phyloP scores from a whole-genome alignment of 2,329 filamentous ascomycete species.

The Epichloe uncinata region DNA sequence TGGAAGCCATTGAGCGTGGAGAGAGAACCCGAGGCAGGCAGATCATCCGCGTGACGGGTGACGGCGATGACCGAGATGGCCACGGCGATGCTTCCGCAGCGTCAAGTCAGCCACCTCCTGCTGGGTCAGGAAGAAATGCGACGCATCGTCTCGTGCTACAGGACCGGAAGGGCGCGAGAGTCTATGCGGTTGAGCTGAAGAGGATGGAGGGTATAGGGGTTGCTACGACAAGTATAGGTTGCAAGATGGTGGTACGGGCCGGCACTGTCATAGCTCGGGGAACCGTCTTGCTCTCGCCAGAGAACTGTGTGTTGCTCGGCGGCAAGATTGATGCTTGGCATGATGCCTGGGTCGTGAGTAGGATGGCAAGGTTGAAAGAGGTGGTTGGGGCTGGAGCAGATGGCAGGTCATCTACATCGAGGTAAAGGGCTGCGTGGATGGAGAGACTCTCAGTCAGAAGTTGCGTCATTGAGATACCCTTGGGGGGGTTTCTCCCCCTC shows the following conservation, averaged over 20 bases:
- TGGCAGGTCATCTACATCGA: neutral
- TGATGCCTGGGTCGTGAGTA: slow-evolving; percentile 58
- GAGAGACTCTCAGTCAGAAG: slow-evolving; percentile 2
- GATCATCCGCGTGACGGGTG: slow-evolving; percentile 54
- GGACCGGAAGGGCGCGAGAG: slow-evolving; percentile 56
- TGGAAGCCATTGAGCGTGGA: slow-evolving; percentile 60
- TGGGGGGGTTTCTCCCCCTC: too few species aligned
- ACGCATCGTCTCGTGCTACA: slow-evolving; percentile 75
- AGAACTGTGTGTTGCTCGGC: slow-evolving; percentile 58
- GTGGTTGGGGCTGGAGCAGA: slow-evolving; percentile 28
- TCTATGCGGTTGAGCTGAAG: slow-evolving; percentile 60
- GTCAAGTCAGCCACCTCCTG: neutral
- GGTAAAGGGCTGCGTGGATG: neutral
- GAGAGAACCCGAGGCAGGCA: slow-evolving; percentile 66
- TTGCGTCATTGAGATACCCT: neutral
- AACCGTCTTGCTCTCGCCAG: slow-evolving; percentile 62
- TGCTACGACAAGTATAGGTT: slow-evolving; percentile 56
- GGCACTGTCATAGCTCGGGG: slow-evolving; percentile 58
- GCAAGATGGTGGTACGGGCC: slow-evolving; percentile 63
- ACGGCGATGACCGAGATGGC: slow-evolving; percentile 7
- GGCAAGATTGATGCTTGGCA: slow-evolving; percentile 78
- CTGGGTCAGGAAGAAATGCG: slow-evolving; percentile 25
- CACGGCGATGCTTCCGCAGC: neutral
- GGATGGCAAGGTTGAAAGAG: slow-evolving; percentile 55
- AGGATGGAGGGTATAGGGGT: slow-evolving; percentile 52